Percentiles rank a stretch among this genome's conserved stretches.
phyloP scores from a whole-genome alignment of 192 early-diverging fungal species.

The Coemansia sp. region DNA sequence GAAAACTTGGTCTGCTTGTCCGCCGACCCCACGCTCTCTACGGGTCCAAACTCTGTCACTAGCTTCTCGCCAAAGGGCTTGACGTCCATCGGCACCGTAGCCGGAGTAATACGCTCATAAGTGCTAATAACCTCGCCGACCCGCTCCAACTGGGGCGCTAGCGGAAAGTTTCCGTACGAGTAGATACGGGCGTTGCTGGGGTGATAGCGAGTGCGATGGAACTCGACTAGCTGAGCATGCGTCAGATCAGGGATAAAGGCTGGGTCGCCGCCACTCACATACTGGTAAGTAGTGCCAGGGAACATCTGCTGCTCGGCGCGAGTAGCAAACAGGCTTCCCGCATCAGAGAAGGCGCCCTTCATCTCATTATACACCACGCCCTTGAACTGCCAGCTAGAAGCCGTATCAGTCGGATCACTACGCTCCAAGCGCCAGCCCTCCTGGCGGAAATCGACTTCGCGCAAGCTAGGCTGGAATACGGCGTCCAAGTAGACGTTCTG shows the following conservation, averaged over 20 bases:
- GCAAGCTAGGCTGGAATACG: slow-evolving; percentile 79
- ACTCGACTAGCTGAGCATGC: slow-evolving; percentile 76
- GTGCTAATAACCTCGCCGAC: slow-evolving; percentile 67
- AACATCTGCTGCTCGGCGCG: slow-evolving; percentile 83
- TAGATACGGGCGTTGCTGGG: slow-evolving; percentile 92
- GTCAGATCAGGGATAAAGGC: slow-evolving; percentile 84
- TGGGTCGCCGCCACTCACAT: slow-evolving; percentile 92
- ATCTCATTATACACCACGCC: slow-evolving; percentile 99
- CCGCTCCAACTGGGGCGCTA: slow-evolving; percentile 73
- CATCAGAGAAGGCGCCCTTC: slow-evolving; percentile 90
- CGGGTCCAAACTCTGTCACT: slow-evolving; percentile 52
- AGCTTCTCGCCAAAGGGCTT: slow-evolving; percentile 47
- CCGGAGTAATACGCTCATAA: slow-evolving; percentile 58
- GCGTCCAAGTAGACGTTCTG: slow-evolving; percentile 92
- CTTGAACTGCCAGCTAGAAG: slow-evolving; percentile 65
- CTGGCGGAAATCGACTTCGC: slow-evolving; percentile 86
- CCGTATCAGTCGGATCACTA: slow-evolving; percentile 61
- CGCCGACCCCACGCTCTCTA: slow-evolving; percentile 46
- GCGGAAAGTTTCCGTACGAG: slow-evolving; percentile 84
- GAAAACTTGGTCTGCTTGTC: slow-evolving; percentile 85
- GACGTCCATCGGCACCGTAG: slow-evolving; percentile 59
- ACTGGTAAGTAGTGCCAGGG: slow-evolving; percentile 78
- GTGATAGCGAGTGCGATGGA: slow-evolving; percentile 87
- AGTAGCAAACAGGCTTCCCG: slow-evolving; percentile 75
- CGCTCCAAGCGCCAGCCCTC: slow-evolving; percentile 96